Percentiles rank a stretch among this genome's conserved stretches.
These are phyloP conservation scores for Ganoderma boninense DNA, from an alignment of 1,284 basidiomycete genomes.

Conservation along the genomic window DNA sequence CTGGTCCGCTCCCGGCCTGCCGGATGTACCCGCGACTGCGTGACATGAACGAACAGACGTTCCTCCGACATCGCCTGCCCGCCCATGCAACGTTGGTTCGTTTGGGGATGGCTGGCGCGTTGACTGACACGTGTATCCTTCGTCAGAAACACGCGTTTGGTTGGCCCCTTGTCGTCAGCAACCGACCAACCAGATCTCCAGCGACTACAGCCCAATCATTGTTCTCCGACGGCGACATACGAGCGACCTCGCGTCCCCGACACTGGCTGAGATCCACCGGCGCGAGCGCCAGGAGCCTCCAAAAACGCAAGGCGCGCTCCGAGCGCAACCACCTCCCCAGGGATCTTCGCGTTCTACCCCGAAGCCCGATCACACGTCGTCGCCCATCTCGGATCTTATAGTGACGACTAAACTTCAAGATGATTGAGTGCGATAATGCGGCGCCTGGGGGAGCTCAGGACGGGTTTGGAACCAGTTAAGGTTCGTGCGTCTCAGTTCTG, in stretches of 20 bases:
- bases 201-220: neutral
- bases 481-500: conserved; percentile 18
- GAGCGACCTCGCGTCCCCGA: conserved; percentile 7
- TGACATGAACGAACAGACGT: conserved; percentile 9
- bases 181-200: neutral
- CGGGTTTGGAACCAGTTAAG: conserved; percentile 13
- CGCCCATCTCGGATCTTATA: conserved; percentile 33
- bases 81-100: conserved; percentile 18
- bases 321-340: conserved; percentile 2
- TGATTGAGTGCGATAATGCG: conserved; percentile 25
- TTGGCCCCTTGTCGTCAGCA: conserved; percentile 19
- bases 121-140: conserved; percentile 22
- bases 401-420: conserved; percentile 18
- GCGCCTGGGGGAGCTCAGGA: neutral
- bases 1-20: conserved; percentile 10
- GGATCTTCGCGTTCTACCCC: conserved; percentile 24
- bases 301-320: conserved; percentile 19
- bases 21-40: conserved; percentile 14
- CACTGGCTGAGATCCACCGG: neutral
- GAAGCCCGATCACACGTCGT: conserved; percentile 28
- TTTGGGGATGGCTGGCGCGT: conserved; percentile 12
- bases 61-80: conserved; percentile 16
- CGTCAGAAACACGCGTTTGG: conserved; percentile 19
- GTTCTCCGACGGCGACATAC: neutral
- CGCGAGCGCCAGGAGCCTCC: conserved; percentile 9